Evolutionary conservation across 2,329 filamentous ascomycete species (phyloP).

Genomic region (Sordariomycetes sp.): DNA sequence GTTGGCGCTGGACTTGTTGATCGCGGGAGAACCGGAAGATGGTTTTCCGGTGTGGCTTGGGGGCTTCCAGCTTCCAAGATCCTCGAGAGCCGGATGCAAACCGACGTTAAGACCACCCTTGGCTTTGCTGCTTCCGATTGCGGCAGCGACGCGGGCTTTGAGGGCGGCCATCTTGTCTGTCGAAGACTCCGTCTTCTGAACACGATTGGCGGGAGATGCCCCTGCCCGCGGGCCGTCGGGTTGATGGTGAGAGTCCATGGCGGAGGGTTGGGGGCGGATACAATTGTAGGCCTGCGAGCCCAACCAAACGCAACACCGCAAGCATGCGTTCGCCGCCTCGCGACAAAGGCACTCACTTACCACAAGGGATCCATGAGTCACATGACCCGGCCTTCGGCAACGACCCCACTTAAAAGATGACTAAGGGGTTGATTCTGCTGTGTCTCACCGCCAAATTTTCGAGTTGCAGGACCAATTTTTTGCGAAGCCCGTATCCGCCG

Average conservation of each 20-base stretch:
- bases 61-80: slow-evolving; percentile 37
- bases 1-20: slow-evolving; percentile 25
- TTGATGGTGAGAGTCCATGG: background rate
- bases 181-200: slow-evolving; percentile 16
- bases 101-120: slow-evolving; percentile 65
- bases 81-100: slow-evolving; percentile 64
- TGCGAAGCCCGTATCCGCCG: background rate
- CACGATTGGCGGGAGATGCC: background rate
- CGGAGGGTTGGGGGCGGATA: background rate
- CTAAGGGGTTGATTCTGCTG: slow-evolving; percentile 23
- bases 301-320: no score
- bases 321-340: no score
- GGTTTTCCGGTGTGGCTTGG: slow-evolving; percentile 14
- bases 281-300: no score
- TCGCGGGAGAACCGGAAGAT: slow-evolving; percentile 10
- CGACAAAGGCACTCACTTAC: no score
- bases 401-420: background rate
- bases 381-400: background rate
- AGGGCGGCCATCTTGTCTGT: slow-evolving; percentile 64
- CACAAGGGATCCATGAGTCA: background rate
- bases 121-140: slow-evolving; percentile 48
- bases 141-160: slow-evolving; percentile 69
- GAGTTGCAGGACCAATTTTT: background rate
- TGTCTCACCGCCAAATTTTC: slow-evolving; percentile 33
- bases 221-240: background rate